Base-by-base conservation (phyloP, 805 yeast genomes). In the Teunomyces stri region DNA sequence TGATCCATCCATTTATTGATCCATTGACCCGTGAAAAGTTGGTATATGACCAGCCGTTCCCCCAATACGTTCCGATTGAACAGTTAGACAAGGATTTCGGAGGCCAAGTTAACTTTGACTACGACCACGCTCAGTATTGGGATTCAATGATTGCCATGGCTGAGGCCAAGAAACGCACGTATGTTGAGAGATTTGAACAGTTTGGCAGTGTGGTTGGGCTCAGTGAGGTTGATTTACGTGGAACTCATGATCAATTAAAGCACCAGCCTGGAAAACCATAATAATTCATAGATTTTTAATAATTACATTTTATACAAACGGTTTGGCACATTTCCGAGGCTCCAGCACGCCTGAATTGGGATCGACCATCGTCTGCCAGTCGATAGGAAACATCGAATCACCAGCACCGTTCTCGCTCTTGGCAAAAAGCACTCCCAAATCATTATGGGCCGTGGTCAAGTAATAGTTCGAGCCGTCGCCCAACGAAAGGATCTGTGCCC, bases 401-500 rank as follows among this genome's bases (percentile, higher is more conserved):
- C 96, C 96, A 9, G 77, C 72, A 3, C 82, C 82, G 13, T 84
- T 85, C 51, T 77, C 80, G 37, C 85, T 78, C 51, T 78, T 81
- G 4, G 98, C 97, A 64, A 91, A 87, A 1, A 94, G 84, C 3
- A 94, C 99, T 2, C 99, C 99, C 34, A 92, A 70, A 59, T 92
- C 96, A 64, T 92, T 89, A 52, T 85, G 75, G 2, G 97, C 95
- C 0, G 99, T 94, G 5, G 89, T 79, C 52, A 94, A 71, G 64
- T 91, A 94, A 62, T 91, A 94, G 62, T 89, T 88, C 15, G 86
- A 76, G 6, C 98, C 98, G 66, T 94, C 99, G 46, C 99, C 99
- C 29, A 94, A 70, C 0, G 96, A 88, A n/a, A 80, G 70, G 6
- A 91, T 84, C 54, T 77, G 72, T 0, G 96, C 97, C 51, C 96